Percentiles rank a stretch among this genome's conserved stretches.
phyloP scores from a whole-genome alignment of 2,329 filamentous ascomycete species.

The Orbilia javanica region DNA sequence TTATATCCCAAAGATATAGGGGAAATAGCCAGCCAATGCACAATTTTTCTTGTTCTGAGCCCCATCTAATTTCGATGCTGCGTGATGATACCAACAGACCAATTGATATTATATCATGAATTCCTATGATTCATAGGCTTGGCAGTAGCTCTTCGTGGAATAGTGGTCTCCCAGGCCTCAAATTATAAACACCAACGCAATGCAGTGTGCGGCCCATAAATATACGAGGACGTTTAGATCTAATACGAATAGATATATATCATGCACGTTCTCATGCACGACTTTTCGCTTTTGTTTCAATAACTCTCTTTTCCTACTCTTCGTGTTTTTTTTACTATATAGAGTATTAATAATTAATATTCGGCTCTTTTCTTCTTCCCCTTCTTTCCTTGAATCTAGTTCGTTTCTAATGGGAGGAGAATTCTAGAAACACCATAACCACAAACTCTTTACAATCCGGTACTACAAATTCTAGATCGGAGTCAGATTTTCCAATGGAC shows the following conservation, averaged over 20 bases:
- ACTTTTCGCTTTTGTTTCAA: not conserved
- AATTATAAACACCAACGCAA: not conserved
- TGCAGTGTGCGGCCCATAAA: not conserved
- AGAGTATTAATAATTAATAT: not conserved
- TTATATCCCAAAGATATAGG: too few species aligned
- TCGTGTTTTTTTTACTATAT: not conserved
- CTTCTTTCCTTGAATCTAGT: not conserved
- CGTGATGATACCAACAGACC: too few species aligned
- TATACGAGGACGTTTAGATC: not conserved
- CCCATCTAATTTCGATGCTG: not conserved
- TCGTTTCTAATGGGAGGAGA: not conserved
- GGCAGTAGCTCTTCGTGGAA: not conserved
- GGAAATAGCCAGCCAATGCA: too few species aligned
- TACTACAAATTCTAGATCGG: not conserved
- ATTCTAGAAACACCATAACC: not conserved
- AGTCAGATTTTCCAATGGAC: not conserved
- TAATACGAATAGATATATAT: not conserved
- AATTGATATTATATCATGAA: conserved; percentile 15
- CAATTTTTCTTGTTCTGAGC: too few species aligned
- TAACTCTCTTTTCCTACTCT: too few species aligned
- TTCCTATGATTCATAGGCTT: conserved; percentile 12
- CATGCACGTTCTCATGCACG: not conserved
- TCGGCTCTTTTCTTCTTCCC: not conserved
- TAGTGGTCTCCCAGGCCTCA: not conserved
- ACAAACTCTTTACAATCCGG: not conserved